Evolutionary conservation across 2,329 filamentous ascomycete species (phyloP), one percentile per base, ranked within the genome.

Genomic region (Trichoderma breve): DNA sequence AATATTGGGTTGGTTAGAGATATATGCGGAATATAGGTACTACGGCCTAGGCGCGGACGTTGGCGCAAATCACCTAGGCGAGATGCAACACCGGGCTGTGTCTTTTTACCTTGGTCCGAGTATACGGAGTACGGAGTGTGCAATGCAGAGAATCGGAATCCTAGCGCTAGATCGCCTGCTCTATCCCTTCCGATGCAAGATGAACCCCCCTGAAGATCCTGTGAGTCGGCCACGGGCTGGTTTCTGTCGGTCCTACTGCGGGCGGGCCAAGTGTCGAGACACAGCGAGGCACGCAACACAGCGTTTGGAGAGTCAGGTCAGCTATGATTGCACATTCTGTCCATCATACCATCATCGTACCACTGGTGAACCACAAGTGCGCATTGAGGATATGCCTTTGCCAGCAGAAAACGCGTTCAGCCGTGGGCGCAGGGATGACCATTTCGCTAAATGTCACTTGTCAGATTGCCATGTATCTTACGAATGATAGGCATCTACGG

Each of bases 221-320:
- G 15, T 53, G 28, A 43, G 39, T 43, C 39, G 39, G 39, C 47
- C 64, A 58, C 21, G 3, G 28, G 28, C 36, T 60, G 65, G 34
- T 24, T 8, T 18, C 47, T 61, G 66, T 69, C 66, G 66, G 66
- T 69, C 55, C 66, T 69, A 69, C 66, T 69, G 36, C 55, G 66
- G 66, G 66, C 66, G 28, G 36, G 26, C 65, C 34, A 69, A 60
- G 36, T 32, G 28, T 47, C 43, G 55, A 60, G 55, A 8, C 18
- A 60, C 39, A 36, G 43, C 55, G 36, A 61, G 55, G 36, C 36
- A 61, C 32, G 36, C 36, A 60, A 60, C 53, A 32, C 55, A 14
- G 32, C 18, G 34, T 39, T 51, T 26, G 30, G 30, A 66, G 14
- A 36, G 43, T 55, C 63, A 34, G 43, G 14, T 60, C 64, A 67